These are phyloP conservation scores for Ramaria rubella DNA, from an alignment of 768 basidiomycete species.

Conservation along the genomic window DNA sequence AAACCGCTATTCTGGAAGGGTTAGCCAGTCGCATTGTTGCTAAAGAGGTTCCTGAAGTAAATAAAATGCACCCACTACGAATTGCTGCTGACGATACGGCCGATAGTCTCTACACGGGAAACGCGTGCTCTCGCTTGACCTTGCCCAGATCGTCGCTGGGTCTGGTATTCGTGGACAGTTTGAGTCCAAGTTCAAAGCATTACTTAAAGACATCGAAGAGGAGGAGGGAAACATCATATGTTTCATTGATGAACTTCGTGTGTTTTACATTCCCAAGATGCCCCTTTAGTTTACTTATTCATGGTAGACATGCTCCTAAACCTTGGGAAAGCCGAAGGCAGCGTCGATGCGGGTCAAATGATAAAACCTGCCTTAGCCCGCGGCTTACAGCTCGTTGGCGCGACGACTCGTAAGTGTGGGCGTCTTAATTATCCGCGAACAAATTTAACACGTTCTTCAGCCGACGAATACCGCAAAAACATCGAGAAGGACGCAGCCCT, in stretches of 20 bases:
- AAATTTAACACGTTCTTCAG: too few species aligned
- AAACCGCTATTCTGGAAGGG: conserved; percentile 89
- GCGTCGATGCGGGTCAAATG: conserved; percentile 89
- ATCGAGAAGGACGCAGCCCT: conserved; percentile 91
- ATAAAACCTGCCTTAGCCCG: conserved; percentile 87
- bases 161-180: conserved; percentile 90
- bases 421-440: background rate
- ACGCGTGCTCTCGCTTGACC: conserved; percentile 80
- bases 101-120: conserved; percentile 75
- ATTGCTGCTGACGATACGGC: background rate
- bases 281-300: background rate
- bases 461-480: conserved; percentile 85
- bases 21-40: conserved; percentile 81
- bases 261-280: conserved; percentile 27
- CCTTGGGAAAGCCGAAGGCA: conserved; percentile 86
- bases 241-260: conserved; percentile 93
- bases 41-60: conserved; percentile 85
- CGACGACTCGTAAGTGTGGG: conserved; percentile 67
- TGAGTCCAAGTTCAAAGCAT: conserved; percentile 87
- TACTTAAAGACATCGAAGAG: conserved; percentile 85
- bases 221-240: conserved; percentile 81
- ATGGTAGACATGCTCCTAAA: conserved; percentile 51
- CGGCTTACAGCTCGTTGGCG: conserved; percentile 83
- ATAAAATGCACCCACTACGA: conserved; percentile 4
- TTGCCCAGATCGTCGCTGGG: conserved; percentile 79